A percentile compares a stretch with the other conserved stretches of the same genome.
Conservation (phyloP, 495 filamentous ascomycete genomes). For the Xeromyces bisporus region DNA sequence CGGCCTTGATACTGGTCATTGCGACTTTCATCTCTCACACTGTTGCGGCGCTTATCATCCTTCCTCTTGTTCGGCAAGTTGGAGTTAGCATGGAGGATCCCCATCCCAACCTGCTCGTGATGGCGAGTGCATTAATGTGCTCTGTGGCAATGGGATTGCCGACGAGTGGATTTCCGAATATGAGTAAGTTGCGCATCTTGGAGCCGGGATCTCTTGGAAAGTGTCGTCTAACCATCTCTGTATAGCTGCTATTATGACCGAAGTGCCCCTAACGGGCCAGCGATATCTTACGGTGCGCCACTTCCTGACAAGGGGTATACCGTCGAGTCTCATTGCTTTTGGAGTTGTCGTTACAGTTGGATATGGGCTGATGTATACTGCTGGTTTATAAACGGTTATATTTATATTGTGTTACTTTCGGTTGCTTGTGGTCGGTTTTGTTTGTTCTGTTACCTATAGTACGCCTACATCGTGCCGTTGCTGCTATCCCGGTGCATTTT, state of each 20-base stretch:
- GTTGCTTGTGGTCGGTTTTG: too few species aligned
- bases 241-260: constrained; percentile 95
- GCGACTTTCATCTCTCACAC: constrained; percentile 98
- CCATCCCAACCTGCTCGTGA: constrained; percentile 88
- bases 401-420: constrained; percentile 1
- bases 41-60: constrained; percentile 85
- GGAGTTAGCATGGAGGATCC: constrained; percentile 71
- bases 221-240: constrained; percentile 11
- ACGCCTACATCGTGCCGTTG: too few species aligned
- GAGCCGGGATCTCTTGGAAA: too few species aligned
- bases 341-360: constrained; percentile 70
- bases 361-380: constrained; percentile 71
- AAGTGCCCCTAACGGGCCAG: constrained; percentile 78
- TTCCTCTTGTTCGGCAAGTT: constrained; percentile 77
- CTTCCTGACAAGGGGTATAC: constrained; percentile 82
- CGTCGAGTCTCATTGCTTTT: constrained; percentile 65
- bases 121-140: constrained; percentile 58
- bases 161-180: constrained; percentile 94
- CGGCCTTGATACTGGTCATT: constrained; percentile 70
- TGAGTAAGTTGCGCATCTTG: constrained; percentile 69
- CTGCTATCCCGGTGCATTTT: too few species aligned
- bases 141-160: constrained; percentile 75
- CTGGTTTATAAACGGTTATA: constrained; percentile 42
- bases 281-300: constrained; percentile 84
- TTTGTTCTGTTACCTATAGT: too few species aligned